phyloP scores from a whole-genome alignment of 2,329 filamentous ascomycete genomes.

The Xylariaceae sp. region DNA sequence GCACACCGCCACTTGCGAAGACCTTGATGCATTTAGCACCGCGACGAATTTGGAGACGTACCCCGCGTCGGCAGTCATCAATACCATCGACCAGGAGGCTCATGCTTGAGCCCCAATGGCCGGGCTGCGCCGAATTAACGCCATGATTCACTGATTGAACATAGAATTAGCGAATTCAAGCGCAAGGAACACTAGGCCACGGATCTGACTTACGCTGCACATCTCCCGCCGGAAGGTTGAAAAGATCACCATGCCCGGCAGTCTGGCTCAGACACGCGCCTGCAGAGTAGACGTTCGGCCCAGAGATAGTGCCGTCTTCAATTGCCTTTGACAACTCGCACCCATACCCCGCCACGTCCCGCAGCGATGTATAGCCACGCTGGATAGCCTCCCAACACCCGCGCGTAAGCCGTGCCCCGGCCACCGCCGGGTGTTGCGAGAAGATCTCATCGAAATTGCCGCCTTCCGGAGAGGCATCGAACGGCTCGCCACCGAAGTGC shows the following conservation, averaged over 20 bases:
- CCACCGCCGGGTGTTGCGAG: slow-evolving; percentile 28
- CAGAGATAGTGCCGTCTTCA: slow-evolving; percentile 31
- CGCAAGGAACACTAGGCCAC: no score
- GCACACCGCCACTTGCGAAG: slow-evolving; percentile 37
- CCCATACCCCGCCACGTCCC: slow-evolving; percentile 33
- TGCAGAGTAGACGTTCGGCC: slow-evolving; percentile 31
- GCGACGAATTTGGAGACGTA: slow-evolving; percentile 38
- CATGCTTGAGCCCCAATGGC: slow-evolving; percentile 29
- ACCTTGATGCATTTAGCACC: slow-evolving; percentile 40
- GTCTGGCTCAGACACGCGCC: slow-evolving; percentile 34
- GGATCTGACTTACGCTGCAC: no score
- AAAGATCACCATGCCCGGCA: slow-evolving; percentile 35
- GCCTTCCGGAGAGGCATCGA: slow-evolving; percentile 9
- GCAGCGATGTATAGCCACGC: slow-evolving; percentile 35
- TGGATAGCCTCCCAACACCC: slow-evolving; percentile 37
- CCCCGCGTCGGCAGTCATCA: slow-evolving; percentile 38
- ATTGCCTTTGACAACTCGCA: slow-evolving; percentile 32
- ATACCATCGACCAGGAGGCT: slow-evolving; percentile 35
- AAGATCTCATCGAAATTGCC: slow-evolving; percentile 20
- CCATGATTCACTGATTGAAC: slow-evolving; percentile 35
- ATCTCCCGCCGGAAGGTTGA: slow-evolving; percentile 32
- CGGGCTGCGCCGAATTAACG: slow-evolving; percentile 27
- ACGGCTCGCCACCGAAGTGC: slow-evolving; percentile 29
- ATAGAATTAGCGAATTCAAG: no score
- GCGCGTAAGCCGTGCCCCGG: slow-evolving; percentile 31